Percentiles rank a stretch among this genome's conserved stretches.
These are phyloP conservation scores for Cercophora newfieldiana DNA, from an alignment of 495 filamentous ascomycete genomes.

Conservation along the genomic window DNA sequence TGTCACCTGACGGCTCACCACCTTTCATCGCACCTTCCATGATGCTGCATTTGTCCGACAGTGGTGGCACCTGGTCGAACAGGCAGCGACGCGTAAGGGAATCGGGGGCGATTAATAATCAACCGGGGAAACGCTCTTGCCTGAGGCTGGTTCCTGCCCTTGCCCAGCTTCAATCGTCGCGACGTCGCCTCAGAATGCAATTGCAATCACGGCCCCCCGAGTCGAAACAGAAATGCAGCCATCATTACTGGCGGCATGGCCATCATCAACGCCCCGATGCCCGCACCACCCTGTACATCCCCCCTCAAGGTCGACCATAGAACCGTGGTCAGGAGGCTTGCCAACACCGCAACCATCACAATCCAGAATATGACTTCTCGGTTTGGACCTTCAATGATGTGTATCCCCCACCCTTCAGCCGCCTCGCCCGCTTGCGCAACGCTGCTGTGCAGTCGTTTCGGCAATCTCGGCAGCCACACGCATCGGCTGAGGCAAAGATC, in stretches of 20 bases:
- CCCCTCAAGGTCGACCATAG: not conserved
- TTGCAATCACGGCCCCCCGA: not conserved
- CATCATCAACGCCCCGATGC: not conserved
- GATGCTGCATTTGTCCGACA: too few species aligned
- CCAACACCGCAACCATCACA: not conserved
- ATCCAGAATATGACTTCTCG: constrained; percentile 1
- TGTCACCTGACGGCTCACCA: not conserved
- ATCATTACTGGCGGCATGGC: not conserved
- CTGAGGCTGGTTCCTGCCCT: too few species aligned
- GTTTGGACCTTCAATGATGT: constrained; percentile 22
- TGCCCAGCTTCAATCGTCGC: too few species aligned
- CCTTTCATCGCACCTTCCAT: too few species aligned
- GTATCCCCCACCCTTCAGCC: constrained; percentile 15
- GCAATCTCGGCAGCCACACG: constrained; percentile 17
- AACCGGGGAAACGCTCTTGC: too few species aligned
- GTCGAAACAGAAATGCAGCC: not conserved
- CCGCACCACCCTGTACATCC: not conserved
- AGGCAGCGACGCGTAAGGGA: too few species aligned
- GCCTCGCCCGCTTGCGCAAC: constrained; percentile 16
- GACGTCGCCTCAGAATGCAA: too few species aligned
- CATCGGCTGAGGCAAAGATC: constrained; percentile 4
- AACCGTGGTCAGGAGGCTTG: not conserved
- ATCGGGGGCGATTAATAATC: too few species aligned
- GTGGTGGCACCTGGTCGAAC: too few species aligned
- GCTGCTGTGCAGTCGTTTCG: constrained; percentile 14